Evolutionary conservation across 768 basidiomycete genomes (phyloP), one percentile per base, ranked within the genome.

Genomic region (Psilocybe tampanensis): DNA sequence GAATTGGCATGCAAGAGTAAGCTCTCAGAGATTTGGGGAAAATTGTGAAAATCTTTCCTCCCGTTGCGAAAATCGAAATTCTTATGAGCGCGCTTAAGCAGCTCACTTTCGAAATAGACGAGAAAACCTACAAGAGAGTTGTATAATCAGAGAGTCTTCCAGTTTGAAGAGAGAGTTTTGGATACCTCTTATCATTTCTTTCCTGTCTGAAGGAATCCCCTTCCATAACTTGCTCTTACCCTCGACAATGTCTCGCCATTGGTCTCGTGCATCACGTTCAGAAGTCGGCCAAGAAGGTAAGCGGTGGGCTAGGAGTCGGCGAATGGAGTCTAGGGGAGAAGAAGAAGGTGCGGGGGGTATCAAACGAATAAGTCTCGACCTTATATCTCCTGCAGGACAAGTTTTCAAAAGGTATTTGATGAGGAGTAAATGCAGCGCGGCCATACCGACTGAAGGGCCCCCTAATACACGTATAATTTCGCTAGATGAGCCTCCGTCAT

Each of bases 51-150:
- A 22, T 59, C 69, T 34, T 61, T 86, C 84, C 90, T 92, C 66
- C 94, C 95, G 65, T 95, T 95, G 50, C 90, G 77, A 74, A 96
- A 98, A 22, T 92, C 90, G 72, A 97, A 98, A 60, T 88, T 91
- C 75, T 97, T 97, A 66, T 96, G 94, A 2, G 95, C 93, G 21
- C 94, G 80, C 63, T 86, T 90, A 41, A 97, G 79, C 8, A 95
- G 78, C 62, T 96, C 91, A 59, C 84, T 87, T 70, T 98, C 93
- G 60, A 97, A 96, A 66, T 94, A 83, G 2, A 98, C 95, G 18
- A 98, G 80, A 69, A 98, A 96, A 0, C 94, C 94, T 94, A 34
- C 21, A 32, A 29, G 41, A 11, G 33, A n/a, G n/a, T n/a, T n/a
- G n/a, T 13, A 7, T 34, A 3, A n/a, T 63, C 12, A 52, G 45